Conservation (phyloP, 352 stramenopile genomes). For the Phytopythium cucurbitacearum region DNA sequence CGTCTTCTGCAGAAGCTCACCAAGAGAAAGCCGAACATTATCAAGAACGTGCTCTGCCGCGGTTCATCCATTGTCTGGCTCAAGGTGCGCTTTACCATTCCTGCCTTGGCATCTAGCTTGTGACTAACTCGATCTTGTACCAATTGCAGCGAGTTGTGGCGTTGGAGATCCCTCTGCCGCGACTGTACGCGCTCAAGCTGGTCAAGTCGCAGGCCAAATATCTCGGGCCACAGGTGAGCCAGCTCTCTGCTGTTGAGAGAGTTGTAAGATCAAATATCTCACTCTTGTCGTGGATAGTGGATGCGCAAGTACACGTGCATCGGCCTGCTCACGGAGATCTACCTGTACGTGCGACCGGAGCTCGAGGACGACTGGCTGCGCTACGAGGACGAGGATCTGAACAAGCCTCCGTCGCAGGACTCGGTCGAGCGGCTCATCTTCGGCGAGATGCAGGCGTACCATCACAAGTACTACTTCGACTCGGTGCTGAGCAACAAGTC, state of each 20-base stretch:
- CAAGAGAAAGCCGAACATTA: conserved; percentile 82
- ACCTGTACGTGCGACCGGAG: conserved; percentile 70
- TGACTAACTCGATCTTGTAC: not conserved
- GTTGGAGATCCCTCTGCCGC: conserved; percentile 53
- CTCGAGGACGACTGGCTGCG: conserved; percentile 80
- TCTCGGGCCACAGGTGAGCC: conserved; percentile 62
- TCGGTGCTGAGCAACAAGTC: conserved; percentile 41
- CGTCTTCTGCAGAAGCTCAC: conserved; percentile 80
- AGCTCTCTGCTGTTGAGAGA: not conserved
- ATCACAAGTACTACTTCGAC: conserved; percentile 84
- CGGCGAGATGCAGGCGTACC: conserved; percentile 83
- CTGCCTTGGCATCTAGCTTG: not conserved
- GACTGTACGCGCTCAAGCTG: conserved; percentile 77
- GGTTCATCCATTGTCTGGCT: conserved; percentile 76
- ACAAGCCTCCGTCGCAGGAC: conserved; percentile 62
- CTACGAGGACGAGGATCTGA: conserved; percentile 78
- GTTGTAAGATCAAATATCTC: not conserved
- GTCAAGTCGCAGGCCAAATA: conserved; percentile 86
- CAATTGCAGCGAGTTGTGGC: conserved; percentile 54
- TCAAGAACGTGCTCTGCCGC: conserved; percentile 75
- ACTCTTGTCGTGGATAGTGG: conserved; percentile 33
- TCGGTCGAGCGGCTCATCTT: conserved; percentile 74
- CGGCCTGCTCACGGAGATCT: conserved; percentile 70
- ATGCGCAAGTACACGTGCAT: conserved; percentile 84
- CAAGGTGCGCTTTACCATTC: conserved; percentile 30